phyloP scores from a whole-genome alignment of 305 asterid species.

The Solanum hybrid region DNA sequence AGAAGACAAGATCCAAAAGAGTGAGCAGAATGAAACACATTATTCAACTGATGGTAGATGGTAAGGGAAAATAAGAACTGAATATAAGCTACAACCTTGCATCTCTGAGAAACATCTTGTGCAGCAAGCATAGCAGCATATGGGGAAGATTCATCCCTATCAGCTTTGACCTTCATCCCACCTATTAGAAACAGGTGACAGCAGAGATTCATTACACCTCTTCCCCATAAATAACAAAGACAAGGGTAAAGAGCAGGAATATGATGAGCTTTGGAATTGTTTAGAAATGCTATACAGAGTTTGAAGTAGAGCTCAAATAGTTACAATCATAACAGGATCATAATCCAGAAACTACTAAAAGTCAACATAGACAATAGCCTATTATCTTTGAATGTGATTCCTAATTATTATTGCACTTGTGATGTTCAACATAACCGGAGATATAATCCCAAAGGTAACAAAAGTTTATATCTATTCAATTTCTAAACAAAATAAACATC shows the following conservation, averaged over 20 bases:
- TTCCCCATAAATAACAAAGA: neutral
- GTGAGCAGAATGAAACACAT: neutral
- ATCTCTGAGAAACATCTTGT: slow-evolving; percentile 32
- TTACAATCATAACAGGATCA: neutral
- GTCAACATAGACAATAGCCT: too few species aligned
- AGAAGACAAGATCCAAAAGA: neutral
- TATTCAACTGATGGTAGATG: neutral
- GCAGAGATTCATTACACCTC: neutral
- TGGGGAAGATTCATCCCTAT: slow-evolving; percentile 35
- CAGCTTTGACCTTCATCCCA: slow-evolving; percentile 38
- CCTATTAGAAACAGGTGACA: slow-evolving; percentile 7
- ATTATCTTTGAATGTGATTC: too few species aligned
- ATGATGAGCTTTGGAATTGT: neutral
- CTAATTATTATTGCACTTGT: neutral
- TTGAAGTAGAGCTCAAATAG: neutral
- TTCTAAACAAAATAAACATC: neutral
- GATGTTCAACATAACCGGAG: neutral
- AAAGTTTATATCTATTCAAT: neutral
- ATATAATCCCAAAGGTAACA: neutral
- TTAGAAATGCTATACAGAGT: neutral
- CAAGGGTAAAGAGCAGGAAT: neutral
- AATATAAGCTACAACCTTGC: slow-evolving; percentile 18
- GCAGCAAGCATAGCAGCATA: slow-evolving; percentile 45
- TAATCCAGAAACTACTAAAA: neutral
- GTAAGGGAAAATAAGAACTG: neutral